Conservation (phyloP, 2,329 filamentous ascomycete species). For the Alternaria brassicicola region DNA sequence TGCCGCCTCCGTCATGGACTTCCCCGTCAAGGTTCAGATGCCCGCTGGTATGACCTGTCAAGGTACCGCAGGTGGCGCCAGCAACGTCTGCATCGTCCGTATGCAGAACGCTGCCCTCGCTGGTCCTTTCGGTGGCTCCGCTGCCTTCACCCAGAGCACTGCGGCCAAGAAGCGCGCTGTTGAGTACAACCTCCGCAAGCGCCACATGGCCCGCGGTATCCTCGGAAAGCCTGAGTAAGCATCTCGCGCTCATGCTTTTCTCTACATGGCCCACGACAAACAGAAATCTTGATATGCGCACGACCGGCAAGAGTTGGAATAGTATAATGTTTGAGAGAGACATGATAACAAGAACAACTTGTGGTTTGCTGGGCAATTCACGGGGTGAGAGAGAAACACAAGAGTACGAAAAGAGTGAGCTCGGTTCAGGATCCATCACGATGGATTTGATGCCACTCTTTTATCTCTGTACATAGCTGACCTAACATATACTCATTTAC, state of each 20-base stretch:
- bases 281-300: background rate
- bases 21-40: slow-evolving; percentile 69
- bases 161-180: slow-evolving; percentile 67
- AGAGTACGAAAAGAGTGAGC: background rate
- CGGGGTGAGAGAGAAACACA: background rate
- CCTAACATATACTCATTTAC: slow-evolving; percentile 12
- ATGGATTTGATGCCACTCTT: background rate
- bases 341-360: background rate
- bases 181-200: slow-evolving; percentile 57
- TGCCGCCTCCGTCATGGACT: slow-evolving; percentile 65
- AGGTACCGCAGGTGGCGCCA: slow-evolving; percentile 62
- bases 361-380: slow-evolving; percentile 6
- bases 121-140: slow-evolving; percentile 71
- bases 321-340: background rate
- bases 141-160: slow-evolving; percentile 67
- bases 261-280: background rate
- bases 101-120: slow-evolving; percentile 67
- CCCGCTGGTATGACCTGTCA: slow-evolving; percentile 71
- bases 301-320: background rate
- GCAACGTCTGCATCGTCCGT: slow-evolving; percentile 69
- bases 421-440: background rate
- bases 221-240: slow-evolving; percentile 38
- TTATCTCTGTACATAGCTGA: slow-evolving; percentile 5
- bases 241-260: background rate
- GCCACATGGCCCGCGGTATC: slow-evolving; percentile 45